Conservation (phyloP, 2,329 filamentous ascomycete species). For the Xylaria sp. region DNA sequence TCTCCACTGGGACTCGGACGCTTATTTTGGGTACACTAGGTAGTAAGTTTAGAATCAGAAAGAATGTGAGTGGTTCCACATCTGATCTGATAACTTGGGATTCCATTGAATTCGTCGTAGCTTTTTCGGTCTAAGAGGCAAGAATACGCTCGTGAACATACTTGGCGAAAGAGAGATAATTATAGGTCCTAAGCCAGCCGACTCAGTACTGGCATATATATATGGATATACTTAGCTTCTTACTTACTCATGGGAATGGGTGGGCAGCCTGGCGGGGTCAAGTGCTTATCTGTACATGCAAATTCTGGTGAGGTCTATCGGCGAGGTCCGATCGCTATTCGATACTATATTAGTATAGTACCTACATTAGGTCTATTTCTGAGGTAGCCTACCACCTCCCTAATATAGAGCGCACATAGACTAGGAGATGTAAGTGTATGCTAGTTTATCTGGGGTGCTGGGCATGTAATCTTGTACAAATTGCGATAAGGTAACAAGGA, state of each 20-base stretch:
- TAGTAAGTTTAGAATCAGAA: background rate
- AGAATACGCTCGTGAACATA: background rate
- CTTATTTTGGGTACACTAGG: slow-evolving; percentile 7
- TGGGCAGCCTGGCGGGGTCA: background rate
- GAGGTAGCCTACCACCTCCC: slow-evolving; percentile 8
- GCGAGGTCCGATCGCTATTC: slow-evolving; percentile 25
- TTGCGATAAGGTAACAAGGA: background rate
- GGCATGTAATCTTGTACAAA: slow-evolving; percentile 3
- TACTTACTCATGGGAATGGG: background rate
- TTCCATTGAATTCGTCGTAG: slow-evolving; percentile 1
- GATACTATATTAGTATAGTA: background rate
- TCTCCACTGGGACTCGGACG: background rate
- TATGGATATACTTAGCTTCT: background rate
- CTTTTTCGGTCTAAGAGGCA: background rate
- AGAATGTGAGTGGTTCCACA: slow-evolving; percentile 21
- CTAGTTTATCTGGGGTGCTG: background rate
- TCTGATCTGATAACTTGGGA: background rate
- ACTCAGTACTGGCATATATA: background rate
- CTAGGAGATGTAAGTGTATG: too few relatives aligned
- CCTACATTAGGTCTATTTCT: background rate
- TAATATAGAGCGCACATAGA: background rate
- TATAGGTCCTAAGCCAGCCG: background rate
- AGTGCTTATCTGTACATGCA: slow-evolving; percentile 3
- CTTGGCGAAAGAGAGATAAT: background rate
- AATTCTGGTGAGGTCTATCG: slow-evolving; percentile 16